Conservation (phyloP, 805 yeast genomes). For the Kuraishia floccosa region DNA sequence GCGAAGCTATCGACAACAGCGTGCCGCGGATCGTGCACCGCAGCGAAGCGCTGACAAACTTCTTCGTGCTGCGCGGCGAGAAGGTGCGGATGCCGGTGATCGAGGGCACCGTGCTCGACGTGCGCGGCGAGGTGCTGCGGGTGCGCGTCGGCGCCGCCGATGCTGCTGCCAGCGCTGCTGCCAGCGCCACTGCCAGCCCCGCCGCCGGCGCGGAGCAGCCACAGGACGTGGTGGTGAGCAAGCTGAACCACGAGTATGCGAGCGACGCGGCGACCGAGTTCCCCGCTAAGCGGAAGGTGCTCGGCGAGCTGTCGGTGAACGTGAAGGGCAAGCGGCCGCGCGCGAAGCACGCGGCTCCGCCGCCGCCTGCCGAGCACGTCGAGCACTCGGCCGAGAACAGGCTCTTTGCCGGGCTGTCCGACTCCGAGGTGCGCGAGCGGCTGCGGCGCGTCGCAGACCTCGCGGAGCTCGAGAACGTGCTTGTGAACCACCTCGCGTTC, state of each 20-base stretch:
- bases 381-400: background rate
- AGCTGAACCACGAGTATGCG: no score
- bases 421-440: slow-evolving; percentile 15
- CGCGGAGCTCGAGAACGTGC: slow-evolving; percentile 46
- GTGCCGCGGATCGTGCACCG: slow-evolving; percentile 23
- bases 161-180: background rate
- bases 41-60: slow-evolving; percentile 34
- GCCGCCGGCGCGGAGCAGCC: no score
- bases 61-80: slow-evolving; percentile 52
- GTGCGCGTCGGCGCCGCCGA: slow-evolving; percentile 7
- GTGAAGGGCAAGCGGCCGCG: no score
- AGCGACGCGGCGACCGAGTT: background rate
- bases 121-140: slow-evolving; percentile 46
- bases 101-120: slow-evolving; percentile 52
- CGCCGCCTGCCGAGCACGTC: background rate
- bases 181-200: no score
- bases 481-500: slow-evolving; percentile 81
- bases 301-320: background rate
- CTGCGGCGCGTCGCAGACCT: slow-evolving; percentile 26
- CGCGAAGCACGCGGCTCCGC: background rate
- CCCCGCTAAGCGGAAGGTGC: background rate
- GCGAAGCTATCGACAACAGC: slow-evolving; percentile 2
- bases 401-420: slow-evolving; percentile 1
- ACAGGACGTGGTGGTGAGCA: no score
- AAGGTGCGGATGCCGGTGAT: slow-evolving; percentile 52